Evolutionary conservation across 208 protist genomes (phyloP).

Genomic region (Leishmania martiniquensis): DNA sequence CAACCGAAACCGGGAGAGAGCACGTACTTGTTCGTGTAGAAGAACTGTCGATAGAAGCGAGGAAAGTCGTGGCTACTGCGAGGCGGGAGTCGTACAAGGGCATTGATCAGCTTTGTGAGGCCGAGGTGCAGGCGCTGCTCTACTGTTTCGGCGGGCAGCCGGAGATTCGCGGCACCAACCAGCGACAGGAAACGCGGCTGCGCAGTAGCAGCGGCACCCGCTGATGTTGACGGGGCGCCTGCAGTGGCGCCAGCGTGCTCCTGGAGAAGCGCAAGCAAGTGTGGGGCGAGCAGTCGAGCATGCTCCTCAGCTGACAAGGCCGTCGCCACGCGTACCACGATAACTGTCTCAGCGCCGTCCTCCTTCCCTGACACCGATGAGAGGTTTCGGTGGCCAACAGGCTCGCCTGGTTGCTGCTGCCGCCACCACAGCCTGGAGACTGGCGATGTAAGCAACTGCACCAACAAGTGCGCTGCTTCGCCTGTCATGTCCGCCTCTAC

Average conservation of each 20-base stretch:
- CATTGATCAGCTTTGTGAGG: conserved; percentile 53
- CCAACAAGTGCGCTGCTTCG: conserved; percentile 59
- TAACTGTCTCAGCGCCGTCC: not conserved
- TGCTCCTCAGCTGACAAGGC: conserved; percentile 39
- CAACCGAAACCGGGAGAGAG: conserved; percentile 71
- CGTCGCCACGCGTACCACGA: conserved; percentile 1
- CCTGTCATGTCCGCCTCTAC: conserved; percentile 41
- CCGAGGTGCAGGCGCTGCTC: conserved; percentile 76
- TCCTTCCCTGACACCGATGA: not conserved
- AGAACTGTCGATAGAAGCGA: conserved; percentile 49
- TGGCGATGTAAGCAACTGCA: conserved; percentile 41
- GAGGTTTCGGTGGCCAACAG: not conserved
- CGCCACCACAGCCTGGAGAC: conserved; percentile 6
- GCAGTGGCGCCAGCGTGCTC: conserved; percentile 28
- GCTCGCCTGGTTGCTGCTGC: not conserved
- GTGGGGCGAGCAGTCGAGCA: conserved; percentile 34
- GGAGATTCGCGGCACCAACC: conserved; percentile 13
- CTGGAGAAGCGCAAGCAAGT: conserved; percentile 52
- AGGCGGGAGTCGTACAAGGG: conserved; percentile 29
- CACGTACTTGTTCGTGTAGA: conserved; percentile 66
- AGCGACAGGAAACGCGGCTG: conserved; percentile 18
- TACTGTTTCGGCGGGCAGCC: conserved; percentile 67
- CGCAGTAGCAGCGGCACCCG: not conserved
- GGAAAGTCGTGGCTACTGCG: conserved; percentile 24
- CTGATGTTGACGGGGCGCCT: not conserved